These are phyloP conservation scores for Paecilomyces formosus DNA, from an alignment of 2,329 filamentous ascomycete genomes.

Conservation along the genomic window DNA sequence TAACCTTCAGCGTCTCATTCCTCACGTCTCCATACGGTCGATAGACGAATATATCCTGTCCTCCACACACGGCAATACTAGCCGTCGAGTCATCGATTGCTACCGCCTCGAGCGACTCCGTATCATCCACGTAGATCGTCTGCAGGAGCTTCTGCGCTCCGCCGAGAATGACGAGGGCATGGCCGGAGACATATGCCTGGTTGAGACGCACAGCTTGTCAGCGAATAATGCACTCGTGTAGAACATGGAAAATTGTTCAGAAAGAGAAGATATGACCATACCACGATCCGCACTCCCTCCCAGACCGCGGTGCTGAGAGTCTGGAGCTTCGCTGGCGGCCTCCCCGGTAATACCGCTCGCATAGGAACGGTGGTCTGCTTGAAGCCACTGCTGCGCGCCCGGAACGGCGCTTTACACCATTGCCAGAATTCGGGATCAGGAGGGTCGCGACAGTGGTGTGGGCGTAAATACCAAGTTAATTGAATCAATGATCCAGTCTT, in stretches of 20 bases:
- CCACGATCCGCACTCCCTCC: constrained; percentile 65
- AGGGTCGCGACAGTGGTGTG: background rate
- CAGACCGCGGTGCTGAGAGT: constrained; percentile 67
- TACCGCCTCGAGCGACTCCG: constrained; percentile 63
- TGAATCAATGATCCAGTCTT: background rate
- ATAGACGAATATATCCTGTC: constrained; percentile 64
- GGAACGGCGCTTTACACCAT: constrained; percentile 23
- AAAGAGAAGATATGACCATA: constrained; percentile 34
- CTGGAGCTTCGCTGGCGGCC: constrained; percentile 70
- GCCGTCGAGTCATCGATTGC: constrained; percentile 74
- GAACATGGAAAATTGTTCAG: background rate
- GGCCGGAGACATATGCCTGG: constrained; percentile 83
- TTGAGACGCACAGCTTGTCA: constrained; percentile 4
- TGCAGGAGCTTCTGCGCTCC: constrained; percentile 70
- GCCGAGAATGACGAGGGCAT: constrained; percentile 75
- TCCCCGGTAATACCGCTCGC: constrained; percentile 72
- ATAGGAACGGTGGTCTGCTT: constrained; percentile 46
- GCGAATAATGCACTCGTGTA: background rate
- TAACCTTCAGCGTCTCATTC: constrained; percentile 67
- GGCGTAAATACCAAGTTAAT: background rate
- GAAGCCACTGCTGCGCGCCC: constrained; percentile 20
- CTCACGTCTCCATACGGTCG: constrained; percentile 59
- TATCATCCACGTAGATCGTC: constrained; percentile 80
- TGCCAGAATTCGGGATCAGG: constrained; percentile 8
- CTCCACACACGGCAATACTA: constrained; percentile 72